Evolutionary conservation across 495 filamentous ascomycete genomes (phyloP).

Genomic region (Penicillium silybi): DNA sequence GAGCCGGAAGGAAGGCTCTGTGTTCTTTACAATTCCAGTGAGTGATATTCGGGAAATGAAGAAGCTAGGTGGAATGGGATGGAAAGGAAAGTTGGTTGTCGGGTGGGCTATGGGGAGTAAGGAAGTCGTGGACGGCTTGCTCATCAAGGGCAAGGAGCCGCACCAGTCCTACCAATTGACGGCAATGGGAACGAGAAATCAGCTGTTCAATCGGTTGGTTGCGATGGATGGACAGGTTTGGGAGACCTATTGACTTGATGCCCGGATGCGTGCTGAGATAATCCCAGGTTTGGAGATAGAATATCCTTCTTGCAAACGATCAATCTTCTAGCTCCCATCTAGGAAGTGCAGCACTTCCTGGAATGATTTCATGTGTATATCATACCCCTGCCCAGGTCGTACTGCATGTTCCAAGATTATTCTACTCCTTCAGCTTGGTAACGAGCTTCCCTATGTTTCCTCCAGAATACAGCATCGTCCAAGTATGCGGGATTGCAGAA

Average conservation of each 20-base stretch:
- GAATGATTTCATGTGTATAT: neutral
- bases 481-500: slow-evolving; percentile 44
- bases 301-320: neutral
- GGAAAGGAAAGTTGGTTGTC: slow-evolving; percentile 84
- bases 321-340: neutral
- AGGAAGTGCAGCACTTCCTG: neutral
- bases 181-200: slow-evolving; percentile 69
- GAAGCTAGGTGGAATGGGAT: slow-evolving; percentile 81
- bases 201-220: slow-evolving; percentile 80
- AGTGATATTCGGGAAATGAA: slow-evolving; percentile 64
- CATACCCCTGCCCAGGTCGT: neutral
- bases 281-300: slow-evolving; percentile 22
- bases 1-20: slow-evolving; percentile 35
- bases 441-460: slow-evolving; percentile 51
- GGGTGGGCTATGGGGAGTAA: slow-evolving; percentile 71
- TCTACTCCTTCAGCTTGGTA: slow-evolving; percentile 30
- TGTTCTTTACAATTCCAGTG: slow-evolving; percentile 47
- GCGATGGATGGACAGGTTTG: slow-evolving; percentile 85
- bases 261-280: slow-evolving; percentile 16
- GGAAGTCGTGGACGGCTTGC: slow-evolving; percentile 73
- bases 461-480: slow-evolving; percentile 51
- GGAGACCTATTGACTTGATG: slow-evolving; percentile 63
- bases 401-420: neutral
- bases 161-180: slow-evolving; percentile 59
- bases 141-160: slow-evolving; percentile 54